Percentiles rank a stretch among this genome's conserved stretches.
Evolutionary conservation across 2,329 filamentous ascomycete species (phyloP).

Genomic region (Tolypocladium endophyticum): DNA sequence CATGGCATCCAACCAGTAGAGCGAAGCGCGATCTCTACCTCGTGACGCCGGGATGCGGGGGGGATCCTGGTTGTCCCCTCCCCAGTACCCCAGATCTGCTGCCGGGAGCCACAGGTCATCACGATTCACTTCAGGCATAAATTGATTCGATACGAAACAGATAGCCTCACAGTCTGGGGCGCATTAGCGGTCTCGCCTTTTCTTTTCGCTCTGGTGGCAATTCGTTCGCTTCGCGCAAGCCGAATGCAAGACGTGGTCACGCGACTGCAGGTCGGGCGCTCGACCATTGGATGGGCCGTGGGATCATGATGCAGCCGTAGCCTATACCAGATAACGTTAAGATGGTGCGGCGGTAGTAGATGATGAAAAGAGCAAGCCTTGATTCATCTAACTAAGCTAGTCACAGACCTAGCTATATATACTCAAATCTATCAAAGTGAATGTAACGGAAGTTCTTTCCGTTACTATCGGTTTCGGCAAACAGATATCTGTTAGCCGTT

Average conservation of each 20-base stretch:
- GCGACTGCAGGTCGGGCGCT: background rate
- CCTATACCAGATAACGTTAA: background rate
- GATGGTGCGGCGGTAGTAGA: no score
- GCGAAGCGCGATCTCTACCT: background rate
- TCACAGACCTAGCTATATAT: no score
- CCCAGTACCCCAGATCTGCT: background rate
- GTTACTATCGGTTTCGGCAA: no score
- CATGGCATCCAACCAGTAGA: background rate
- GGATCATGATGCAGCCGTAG: background rate
- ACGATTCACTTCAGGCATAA: background rate
- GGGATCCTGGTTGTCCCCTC: background rate
- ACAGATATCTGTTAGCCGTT: no score
- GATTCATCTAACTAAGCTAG: no score
- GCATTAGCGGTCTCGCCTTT: background rate
- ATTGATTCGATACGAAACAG: background rate
- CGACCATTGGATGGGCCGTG: background rate
- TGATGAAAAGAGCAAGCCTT: no score
- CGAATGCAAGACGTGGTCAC: slow-evolving; percentile 6
- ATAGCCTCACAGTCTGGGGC: background rate
- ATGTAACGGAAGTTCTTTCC: no score
- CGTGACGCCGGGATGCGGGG: background rate
- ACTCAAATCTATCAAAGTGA: no score
- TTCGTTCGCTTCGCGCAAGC: background rate
- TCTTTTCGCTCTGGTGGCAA: background rate
- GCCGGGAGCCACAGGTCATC: background rate